phyloP scores from a whole-genome alignment of 2,329 filamentous ascomycete genomes.

The Proliferodiscus dingleyae region DNA sequence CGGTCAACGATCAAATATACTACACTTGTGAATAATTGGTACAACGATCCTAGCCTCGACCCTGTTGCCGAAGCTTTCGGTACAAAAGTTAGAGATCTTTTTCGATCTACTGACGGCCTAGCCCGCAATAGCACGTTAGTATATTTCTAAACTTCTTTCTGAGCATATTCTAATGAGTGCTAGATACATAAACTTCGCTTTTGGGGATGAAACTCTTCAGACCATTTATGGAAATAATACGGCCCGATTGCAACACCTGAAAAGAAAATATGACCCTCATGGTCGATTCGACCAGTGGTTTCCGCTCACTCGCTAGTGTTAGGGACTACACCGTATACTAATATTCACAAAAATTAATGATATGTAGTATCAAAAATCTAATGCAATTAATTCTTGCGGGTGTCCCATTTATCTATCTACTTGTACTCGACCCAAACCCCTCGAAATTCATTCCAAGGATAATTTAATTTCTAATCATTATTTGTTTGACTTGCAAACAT shows the following conservation, averaged over 20 bases:
- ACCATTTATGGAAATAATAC: neutral
- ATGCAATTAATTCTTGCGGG: too few relatives aligned
- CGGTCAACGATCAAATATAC: neutral
- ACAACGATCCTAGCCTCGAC: neutral
- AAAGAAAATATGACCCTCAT: neutral
- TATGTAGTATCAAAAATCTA: neutral
- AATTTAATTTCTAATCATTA: neutral
- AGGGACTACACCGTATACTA: neutral
- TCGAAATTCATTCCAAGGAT: too few relatives aligned
- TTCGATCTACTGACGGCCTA: neutral
- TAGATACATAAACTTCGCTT: conserved; percentile 4
- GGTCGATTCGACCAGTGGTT: conserved; percentile 1
- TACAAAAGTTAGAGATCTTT: neutral
- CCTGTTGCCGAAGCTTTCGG: neutral
- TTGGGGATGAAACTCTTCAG: neutral
- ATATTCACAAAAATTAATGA: neutral
- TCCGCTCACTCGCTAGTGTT: neutral
- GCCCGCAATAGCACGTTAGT: neutral
- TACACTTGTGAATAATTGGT: neutral
- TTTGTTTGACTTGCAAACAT: neutral
- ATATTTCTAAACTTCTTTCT: neutral
- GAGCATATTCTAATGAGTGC: neutral
- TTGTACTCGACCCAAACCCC: too few relatives aligned
- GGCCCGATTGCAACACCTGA: neutral
- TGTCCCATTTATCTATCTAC: too few relatives aligned